Percentiles rank a stretch among this genome's conserved stretches.
These are phyloP conservation scores for Auriscalpium vulgare DNA, from an alignment of 768 basidiomycete genomes.

Conservation along the genomic window DNA sequence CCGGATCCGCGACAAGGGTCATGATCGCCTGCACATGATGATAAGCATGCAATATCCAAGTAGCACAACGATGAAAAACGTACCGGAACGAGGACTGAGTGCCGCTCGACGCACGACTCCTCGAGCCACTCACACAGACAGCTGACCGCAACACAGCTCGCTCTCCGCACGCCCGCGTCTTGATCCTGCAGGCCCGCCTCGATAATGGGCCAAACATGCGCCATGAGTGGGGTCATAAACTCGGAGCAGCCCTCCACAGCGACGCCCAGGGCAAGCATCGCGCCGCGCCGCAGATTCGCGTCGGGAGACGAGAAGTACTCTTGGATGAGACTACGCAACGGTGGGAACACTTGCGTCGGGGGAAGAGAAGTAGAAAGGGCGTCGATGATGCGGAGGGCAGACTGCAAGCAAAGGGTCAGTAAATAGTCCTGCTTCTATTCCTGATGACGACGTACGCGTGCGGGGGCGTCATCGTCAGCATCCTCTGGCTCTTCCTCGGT, in stretches of 20 bases:
- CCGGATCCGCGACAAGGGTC: constrained; percentile 78
- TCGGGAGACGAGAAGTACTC: constrained; percentile 81
- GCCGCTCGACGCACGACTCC: constrained; percentile 82
- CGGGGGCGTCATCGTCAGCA: constrained; percentile 87
- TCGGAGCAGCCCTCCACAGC: constrained; percentile 97
- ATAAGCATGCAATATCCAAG: not conserved
- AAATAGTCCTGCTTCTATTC: not conserved
- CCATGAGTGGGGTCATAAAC: constrained; percentile 91
- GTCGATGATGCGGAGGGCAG: constrained; percentile 92
- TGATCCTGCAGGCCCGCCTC: constrained; percentile 80
- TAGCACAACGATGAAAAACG: constrained; percentile 17
- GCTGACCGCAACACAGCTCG: constrained; percentile 91
- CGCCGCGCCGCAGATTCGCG: constrained; percentile 76
- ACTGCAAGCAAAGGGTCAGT: constrained; percentile 34
- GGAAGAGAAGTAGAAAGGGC: constrained; percentile 87
- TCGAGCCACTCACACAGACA: constrained; percentile 97
- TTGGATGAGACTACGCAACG: constrained; percentile 73
- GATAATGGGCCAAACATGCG: constrained; percentile 88
- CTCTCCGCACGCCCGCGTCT: constrained; percentile 85
- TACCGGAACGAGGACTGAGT: constrained; percentile 80
- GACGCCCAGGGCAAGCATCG: constrained; percentile 92
- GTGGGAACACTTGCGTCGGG: constrained; percentile 92
- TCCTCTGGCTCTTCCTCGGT: constrained; percentile 93
- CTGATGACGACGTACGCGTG: constrained; percentile 50
- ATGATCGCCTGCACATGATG: constrained; percentile 61